A percentile compares a stretch with the other conserved stretches of the same genome.
phyloP scores from a whole-genome alignment of 345 rosid genomes.

The Xanthoceras sorbifolium region DNA sequence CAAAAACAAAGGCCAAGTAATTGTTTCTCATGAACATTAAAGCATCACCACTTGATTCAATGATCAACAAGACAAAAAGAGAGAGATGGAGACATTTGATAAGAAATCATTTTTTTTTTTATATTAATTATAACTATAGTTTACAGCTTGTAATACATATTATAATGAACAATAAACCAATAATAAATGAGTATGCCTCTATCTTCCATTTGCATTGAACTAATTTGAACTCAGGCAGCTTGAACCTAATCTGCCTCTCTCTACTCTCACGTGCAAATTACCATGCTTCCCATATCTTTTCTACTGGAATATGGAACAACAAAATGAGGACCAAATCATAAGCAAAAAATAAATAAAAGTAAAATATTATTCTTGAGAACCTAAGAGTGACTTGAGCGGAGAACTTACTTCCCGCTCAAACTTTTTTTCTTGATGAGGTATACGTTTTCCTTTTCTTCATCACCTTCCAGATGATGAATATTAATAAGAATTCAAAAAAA shows the following conservation, averaged over 20 bases:
- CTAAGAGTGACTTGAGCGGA: conserved; percentile 24
- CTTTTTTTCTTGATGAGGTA: neutral
- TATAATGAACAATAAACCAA: conserved; percentile 13
- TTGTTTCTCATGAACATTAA: neutral
- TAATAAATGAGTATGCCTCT: conserved; percentile 3
- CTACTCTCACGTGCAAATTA: conserved; percentile 1
- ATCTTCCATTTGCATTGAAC: conserved; percentile 11
- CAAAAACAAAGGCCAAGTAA: neutral
- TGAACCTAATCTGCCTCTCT: conserved; percentile 12
- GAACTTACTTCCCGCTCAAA: conserved; percentile 31
- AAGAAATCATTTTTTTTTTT: conserved; percentile 6
- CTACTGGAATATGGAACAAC: neutral
- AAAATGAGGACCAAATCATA: neutral
- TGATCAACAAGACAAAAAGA: neutral
- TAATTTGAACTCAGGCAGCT: conserved; percentile 15
- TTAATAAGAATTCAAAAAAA: conserved; percentile 37
- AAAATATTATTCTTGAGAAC: conserved; percentile 24
- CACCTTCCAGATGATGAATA: conserved; percentile 24
- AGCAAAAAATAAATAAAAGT: neutral
- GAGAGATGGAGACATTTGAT: neutral
- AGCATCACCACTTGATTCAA: neutral
- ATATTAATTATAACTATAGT: conserved; percentile 10
- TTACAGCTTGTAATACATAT: conserved; percentile 21
- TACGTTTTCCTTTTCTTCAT: conserved; percentile 3
- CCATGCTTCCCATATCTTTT: neutral